Conservation (phyloP, 2,329 filamentous ascomycete genomes). For the Botryotinia calthae region DNA sequence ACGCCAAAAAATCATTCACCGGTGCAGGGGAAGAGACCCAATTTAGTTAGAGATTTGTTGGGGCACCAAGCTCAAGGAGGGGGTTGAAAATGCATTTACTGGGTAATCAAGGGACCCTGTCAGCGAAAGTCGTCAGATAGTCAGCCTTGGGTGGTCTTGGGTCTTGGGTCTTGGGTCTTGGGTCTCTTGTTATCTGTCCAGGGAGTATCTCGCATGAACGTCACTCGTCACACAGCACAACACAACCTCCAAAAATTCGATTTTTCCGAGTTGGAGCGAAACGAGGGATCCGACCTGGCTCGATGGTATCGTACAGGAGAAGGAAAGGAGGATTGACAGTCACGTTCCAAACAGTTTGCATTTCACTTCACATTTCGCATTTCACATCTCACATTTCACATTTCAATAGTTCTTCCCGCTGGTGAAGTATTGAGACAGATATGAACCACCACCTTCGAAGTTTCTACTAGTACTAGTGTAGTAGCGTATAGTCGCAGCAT, state of each 20-base stretch:
- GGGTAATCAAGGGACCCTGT: not conserved
- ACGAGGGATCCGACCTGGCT: not conserved
- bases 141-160: not conserved
- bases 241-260: not conserved
- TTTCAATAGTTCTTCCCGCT: not conserved
- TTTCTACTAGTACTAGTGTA: not conserved
- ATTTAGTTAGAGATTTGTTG: constrained; percentile 21
- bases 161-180: too few relatives aligned
- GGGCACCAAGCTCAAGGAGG: constrained; percentile 12
- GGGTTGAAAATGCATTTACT: constrained; percentile 11
- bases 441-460: not conserved
- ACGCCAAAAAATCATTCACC: constrained; percentile 21
- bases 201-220: not conserved
- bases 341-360: not conserved
- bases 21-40: constrained; percentile 5
- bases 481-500: not conserved
- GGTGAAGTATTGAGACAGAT: not conserved
- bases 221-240: not conserved
- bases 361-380: too few relatives aligned
- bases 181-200: too few relatives aligned
- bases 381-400: not conserved
- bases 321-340: too few relatives aligned
- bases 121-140: not conserved
- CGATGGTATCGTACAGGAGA: not conserved
- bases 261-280: not conserved